Evolutionary conservation across 2,329 filamentous ascomycete genomes (phyloP).

Genomic region (Colletotrichum neosansevieriae): DNA sequence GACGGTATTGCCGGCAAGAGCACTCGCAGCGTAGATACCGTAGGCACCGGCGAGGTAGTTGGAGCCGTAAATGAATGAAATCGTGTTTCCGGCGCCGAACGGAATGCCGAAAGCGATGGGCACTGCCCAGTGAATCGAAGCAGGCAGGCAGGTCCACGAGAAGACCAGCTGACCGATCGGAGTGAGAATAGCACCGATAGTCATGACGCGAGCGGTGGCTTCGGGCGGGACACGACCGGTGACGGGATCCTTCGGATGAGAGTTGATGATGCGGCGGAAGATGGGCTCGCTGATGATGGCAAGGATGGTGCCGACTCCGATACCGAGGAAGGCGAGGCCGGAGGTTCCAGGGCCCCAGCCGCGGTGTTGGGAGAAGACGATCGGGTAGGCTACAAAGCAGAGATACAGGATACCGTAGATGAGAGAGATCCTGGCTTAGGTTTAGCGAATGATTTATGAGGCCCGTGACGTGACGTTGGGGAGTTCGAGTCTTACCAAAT

Average conservation of each 20-base stretch:
- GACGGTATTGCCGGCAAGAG: slow-evolving; percentile 83
- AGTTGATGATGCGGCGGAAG: slow-evolving; percentile 81
- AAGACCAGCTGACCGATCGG: slow-evolving; percentile 88
- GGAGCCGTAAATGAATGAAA: slow-evolving; percentile 84
- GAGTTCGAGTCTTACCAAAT: slow-evolving; percentile 63
- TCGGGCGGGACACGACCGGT: slow-evolving; percentile 83
- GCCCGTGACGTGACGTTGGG: too few species aligned
- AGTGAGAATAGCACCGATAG: slow-evolving; percentile 79
- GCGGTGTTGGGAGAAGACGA: slow-evolving; percentile 80
- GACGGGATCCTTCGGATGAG: slow-evolving; percentile 78
- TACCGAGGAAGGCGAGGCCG: slow-evolving; percentile 83
- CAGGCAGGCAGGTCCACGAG: slow-evolving; percentile 86
- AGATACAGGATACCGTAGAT: slow-evolving; percentile 90
- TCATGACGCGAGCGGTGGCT: slow-evolving; percentile 83
- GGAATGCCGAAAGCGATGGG: slow-evolving; percentile 83
- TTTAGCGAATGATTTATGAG: too few species aligned
- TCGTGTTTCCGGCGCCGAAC: slow-evolving; percentile 81
- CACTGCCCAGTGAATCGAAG: slow-evolving; percentile 82
- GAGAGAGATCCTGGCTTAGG: slow-evolving; percentile 73
- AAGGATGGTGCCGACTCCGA: slow-evolving; percentile 73
- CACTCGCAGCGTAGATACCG: slow-evolving; percentile 84
- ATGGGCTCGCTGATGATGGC: slow-evolving; percentile 76
- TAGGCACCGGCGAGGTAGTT: slow-evolving; percentile 84
- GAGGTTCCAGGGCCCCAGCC: slow-evolving; percentile 81
- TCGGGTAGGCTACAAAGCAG: slow-evolving; percentile 90